Conservation (phyloP, 2,329 filamentous ascomycete genomes). For the Ascochyta viciae-villosae region DNA sequence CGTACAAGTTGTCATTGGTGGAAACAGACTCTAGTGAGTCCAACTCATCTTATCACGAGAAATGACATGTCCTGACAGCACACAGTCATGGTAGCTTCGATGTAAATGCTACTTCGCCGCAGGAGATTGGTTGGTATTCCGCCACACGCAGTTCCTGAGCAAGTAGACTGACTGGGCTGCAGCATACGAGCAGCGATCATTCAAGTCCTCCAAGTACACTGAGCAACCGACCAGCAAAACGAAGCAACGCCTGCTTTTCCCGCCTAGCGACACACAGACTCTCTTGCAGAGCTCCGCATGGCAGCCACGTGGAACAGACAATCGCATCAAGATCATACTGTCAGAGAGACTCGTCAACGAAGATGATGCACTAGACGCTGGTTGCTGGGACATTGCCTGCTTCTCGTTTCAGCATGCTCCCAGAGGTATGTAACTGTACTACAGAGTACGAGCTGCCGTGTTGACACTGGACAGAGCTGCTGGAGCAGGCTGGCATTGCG, state of each 20-base stretch:
- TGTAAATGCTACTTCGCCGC: constrained; percentile 35
- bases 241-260: constrained; percentile 67
- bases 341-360: constrained; percentile 69
- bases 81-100: constrained; percentile 41
- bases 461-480: constrained; percentile 62
- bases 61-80: constrained; percentile 33
- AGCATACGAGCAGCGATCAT: constrained; percentile 38
- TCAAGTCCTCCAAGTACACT: constrained; percentile 29
- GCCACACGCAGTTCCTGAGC: not conserved
- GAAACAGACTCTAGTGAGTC: constrained; percentile 39
- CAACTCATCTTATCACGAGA: not conserved
- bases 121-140: constrained; percentile 37
- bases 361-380: constrained; percentile 52
- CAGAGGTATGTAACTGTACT: constrained; percentile 61
- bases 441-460: not conserved
- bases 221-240: constrained; percentile 62
- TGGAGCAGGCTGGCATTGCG: constrained; percentile 76
- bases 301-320: constrained; percentile 73
- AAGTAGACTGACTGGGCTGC: not conserved
- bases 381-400: constrained; percentile 74
- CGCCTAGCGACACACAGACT: constrained; percentile 72
- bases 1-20: constrained; percentile 41
- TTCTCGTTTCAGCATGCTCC: constrained; percentile 90
- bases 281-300: constrained; percentile 71
- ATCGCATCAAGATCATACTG: constrained; percentile 78